Evolutionary conservation across 495 filamentous ascomycete genomes (phyloP).

Genomic region (Usnea hakonensis): DNA sequence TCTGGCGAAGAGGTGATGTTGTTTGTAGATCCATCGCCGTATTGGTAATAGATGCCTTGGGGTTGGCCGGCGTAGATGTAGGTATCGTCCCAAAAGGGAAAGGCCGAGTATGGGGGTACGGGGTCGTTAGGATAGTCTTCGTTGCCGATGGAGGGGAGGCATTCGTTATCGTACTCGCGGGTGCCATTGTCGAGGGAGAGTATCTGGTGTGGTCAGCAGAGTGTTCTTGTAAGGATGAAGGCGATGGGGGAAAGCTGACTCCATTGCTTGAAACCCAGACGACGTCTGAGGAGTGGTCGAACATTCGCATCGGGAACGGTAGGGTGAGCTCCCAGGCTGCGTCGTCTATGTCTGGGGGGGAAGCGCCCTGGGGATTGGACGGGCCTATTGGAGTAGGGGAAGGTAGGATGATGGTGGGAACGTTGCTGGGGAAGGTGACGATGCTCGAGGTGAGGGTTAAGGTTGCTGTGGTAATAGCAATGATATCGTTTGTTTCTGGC

Average conservation of each 20-base stretch:
- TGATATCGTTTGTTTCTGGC: not conserved
- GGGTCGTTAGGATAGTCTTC: not conserved
- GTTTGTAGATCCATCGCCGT: not conserved
- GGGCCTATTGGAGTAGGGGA: not conserved
- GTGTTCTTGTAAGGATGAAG: not conserved
- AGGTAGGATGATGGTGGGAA: not conserved
- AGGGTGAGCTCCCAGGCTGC: slow-evolving; percentile 3
- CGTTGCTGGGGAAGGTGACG: slow-evolving; percentile 1
- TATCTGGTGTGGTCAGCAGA: not conserved
- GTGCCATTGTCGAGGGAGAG: slow-evolving; percentile 7
- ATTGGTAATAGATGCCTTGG: slow-evolving; percentile 10
- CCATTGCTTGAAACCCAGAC: slow-evolving; percentile 6
- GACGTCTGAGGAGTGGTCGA: not conserved
- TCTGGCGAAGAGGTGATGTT: not conserved
- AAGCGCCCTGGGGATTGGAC: not conserved
- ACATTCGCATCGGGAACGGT: slow-evolving; percentile 2
- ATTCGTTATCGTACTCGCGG: slow-evolving; percentile 2
- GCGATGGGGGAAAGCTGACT: not conserved
- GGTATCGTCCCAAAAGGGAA: slow-evolving; percentile 6
- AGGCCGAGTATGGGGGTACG: not conserved
- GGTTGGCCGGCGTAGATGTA: slow-evolving; percentile 1
- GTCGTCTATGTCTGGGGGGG: slow-evolving; percentile 3
- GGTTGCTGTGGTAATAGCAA: not conserved
- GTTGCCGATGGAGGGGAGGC: slow-evolving; percentile 1
- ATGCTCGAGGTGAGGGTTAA: not conserved